These are phyloP conservation scores for Orbilia blumenaviensis DNA, from an alignment of 2,329 filamentous ascomycete species.

Conservation along the genomic window DNA sequence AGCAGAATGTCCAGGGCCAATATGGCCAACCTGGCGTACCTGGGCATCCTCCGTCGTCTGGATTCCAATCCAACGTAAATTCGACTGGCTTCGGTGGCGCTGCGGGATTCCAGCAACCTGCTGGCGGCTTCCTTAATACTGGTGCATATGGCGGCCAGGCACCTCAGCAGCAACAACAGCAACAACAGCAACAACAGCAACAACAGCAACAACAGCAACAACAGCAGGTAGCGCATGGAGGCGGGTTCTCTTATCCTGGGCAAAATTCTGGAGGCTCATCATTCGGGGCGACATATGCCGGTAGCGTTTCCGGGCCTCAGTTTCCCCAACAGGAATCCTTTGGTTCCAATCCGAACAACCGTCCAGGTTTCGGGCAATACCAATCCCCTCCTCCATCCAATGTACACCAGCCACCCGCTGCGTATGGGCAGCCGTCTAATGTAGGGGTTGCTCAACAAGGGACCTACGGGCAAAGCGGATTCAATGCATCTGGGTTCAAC, in stretches of 20 bases:
- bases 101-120: slow-evolving; percentile 41
- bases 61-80: slow-evolving; percentile 31
- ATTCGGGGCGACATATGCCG: slow-evolving; percentile 49
- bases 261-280: slow-evolving; percentile 26
- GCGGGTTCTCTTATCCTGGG: slow-evolving; percentile 39
- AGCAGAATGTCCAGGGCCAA: slow-evolving; percentile 32
- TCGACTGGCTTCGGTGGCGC: slow-evolving; percentile 34
- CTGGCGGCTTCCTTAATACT: slow-evolving; percentile 29
- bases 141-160: slow-evolving; percentile 35
- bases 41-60: slow-evolving; percentile 21
- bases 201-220: slow-evolving; percentile 30
- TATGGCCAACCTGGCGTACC: slow-evolving; percentile 38
- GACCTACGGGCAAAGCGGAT: slow-evolving; percentile 30
- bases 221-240: slow-evolving; percentile 19
- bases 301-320: slow-evolving; percentile 44
- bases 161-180: slow-evolving; percentile 21
- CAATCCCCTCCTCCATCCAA: slow-evolving; percentile 44
- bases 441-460: slow-evolving; percentile 3
- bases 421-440: slow-evolving; percentile 36
- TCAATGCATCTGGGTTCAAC: slow-evolving; percentile 26
- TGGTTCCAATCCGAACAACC: slow-evolving; percentile 17
- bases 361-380: slow-evolving; percentile 44
- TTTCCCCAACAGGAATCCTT: slow-evolving; percentile 40
- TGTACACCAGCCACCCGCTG: slow-evolving; percentile 33
- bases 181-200: slow-evolving; percentile 33